Conservation (phyloP, 192 early-diverging fungal genomes). For the Coemansia asiatica region DNA sequence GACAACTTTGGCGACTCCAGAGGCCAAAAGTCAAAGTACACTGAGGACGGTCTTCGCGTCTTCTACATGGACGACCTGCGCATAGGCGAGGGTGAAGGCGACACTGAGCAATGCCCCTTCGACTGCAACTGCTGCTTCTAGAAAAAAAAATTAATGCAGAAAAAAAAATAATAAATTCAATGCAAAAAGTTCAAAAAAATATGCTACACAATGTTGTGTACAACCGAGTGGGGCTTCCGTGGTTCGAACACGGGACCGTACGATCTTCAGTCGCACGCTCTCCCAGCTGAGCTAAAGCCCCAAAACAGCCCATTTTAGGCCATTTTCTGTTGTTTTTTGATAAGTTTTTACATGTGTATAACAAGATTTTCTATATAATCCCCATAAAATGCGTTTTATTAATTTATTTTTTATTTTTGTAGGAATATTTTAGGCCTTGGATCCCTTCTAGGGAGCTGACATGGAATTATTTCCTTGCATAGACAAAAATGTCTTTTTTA, state of each 20-base stretch:
- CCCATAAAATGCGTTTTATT: no score
- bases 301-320: no score
- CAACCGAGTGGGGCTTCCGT: conserved; percentile 6
- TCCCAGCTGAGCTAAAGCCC: conserved; percentile 5
- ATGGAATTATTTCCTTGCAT: no score
- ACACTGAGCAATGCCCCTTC: conserved; percentile 43
- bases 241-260: conserved; percentile 9
- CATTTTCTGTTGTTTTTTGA: no score
- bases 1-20: conserved; percentile 33
- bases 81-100: conserved; percentile 50
- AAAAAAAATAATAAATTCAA: no score
- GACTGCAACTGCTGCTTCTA: conserved; percentile 50
- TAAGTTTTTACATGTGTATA: no score
- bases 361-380: no score
- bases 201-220: background rate
- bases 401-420: no score
- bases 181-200: conserved; percentile 3
- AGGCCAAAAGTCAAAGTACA: conserved; percentile 48
- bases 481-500: no score
- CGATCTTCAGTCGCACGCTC: conserved; percentile 6
- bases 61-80: conserved; percentile 46
- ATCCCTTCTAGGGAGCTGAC: no score
- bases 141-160: background rate
- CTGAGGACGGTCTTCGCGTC: conserved; percentile 46
- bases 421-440: no score